A percentile compares a stretch with the other conserved stretches of the same genome.
Evolutionary conservation across 208 protist species (phyloP).

Genomic region (Naegleria fowleri): DNA sequence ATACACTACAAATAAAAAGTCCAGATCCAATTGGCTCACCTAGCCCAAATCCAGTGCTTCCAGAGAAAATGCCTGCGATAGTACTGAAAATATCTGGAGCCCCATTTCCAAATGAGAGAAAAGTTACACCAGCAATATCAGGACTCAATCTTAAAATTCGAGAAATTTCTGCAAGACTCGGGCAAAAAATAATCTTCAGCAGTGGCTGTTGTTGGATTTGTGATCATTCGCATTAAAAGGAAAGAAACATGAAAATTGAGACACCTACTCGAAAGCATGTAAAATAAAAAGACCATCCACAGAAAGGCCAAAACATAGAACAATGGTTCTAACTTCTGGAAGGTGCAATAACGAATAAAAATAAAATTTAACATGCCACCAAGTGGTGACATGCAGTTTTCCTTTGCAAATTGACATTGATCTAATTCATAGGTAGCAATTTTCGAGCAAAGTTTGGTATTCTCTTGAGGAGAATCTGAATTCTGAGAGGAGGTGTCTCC

Average conservation of each 20-base stretch:
- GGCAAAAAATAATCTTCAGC: constrained; percentile 3
- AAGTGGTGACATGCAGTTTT: neutral
- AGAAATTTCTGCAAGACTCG: constrained; percentile 11
- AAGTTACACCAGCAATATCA: constrained; percentile 25
- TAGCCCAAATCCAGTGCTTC: neutral
- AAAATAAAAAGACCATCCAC: neutral
- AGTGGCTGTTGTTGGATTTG: neutral
- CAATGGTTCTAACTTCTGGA: neutral
- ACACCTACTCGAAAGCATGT: neutral
- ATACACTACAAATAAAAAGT: neutral
- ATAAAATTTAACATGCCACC: constrained; percentile 7
- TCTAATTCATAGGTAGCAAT: neutral
- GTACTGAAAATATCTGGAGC: neutral
- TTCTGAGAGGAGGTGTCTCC: neutral
- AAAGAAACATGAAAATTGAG: neutral
- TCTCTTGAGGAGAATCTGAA: neutral
- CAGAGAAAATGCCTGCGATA: neutral
- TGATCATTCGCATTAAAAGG: neutral
- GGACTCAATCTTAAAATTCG: neutral
- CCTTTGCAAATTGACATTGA: neutral
- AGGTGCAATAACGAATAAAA: neutral
- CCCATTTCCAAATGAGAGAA: neutral
- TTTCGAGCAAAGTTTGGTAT: neutral
- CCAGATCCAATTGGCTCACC: constrained; percentile 9
- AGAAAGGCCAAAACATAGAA: neutral